A percentile compares a stretch with the other conserved stretches of the same genome.
These are phyloP conservation scores for Rhizopogon rudus DNA, from an alignment of 768 basidiomycete genomes.

Conservation along the genomic window DNA sequence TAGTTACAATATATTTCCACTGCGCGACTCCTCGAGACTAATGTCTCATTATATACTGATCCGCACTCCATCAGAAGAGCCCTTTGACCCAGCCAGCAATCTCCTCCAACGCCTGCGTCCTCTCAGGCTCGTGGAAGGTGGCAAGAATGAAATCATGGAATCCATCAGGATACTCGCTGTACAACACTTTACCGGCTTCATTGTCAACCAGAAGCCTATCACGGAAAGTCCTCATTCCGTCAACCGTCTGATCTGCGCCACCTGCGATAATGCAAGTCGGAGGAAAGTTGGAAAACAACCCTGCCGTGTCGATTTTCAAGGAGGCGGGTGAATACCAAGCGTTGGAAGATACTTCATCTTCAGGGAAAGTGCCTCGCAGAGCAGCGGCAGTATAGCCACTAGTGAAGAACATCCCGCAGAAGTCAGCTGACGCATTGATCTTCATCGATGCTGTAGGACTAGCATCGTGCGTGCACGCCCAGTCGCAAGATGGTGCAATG, in stretches of 20 bases:
- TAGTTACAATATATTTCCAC: no score
- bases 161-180: slow-evolving; percentile 13
- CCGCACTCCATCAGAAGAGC: no score
- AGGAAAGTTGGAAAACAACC: slow-evolving; percentile 21
- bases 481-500: slow-evolving; percentile 4
- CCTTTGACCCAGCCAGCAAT: slow-evolving; percentile 4
- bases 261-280: slow-evolving; percentile 22
- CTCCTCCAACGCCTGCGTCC: slow-evolving; percentile 16
- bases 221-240: slow-evolving; percentile 19
- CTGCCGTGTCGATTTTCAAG: slow-evolving; percentile 4
- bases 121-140: slow-evolving; percentile 24
- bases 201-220: slow-evolving; percentile 21
- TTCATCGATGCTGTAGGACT: neutral
- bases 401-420: neutral
- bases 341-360: slow-evolving; percentile 2
- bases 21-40: no score
- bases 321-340: slow-evolving; percentile 10
- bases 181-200: slow-evolving; percentile 14
- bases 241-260: slow-evolving; percentile 22
- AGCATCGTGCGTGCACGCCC: slow-evolving; percentile 1
- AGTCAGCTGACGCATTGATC: neutral
- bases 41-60: no score
- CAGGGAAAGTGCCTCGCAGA: slow-evolving; percentile 7
- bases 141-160: slow-evolving; percentile 19
- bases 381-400: slow-evolving; percentile 3